These are phyloP conservation scores for Rhodosporidiobolus sp. DNA, from an alignment of 768 basidiomycete species.

Conservation along the genomic window DNA sequence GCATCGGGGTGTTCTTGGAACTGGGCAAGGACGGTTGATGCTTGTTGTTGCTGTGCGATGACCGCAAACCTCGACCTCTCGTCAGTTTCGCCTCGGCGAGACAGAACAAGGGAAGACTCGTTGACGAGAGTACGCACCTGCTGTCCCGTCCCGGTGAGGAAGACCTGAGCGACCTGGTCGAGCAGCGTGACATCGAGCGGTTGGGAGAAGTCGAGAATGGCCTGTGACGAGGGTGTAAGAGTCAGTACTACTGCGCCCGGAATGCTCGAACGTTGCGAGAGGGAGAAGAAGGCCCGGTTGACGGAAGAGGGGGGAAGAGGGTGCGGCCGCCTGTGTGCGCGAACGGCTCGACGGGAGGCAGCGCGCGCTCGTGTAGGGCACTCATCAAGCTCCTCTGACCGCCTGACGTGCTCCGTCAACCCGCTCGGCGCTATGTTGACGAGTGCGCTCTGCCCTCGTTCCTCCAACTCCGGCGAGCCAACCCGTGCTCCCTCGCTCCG, in stretches of 20 bases:
- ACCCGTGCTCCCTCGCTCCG: too few species aligned
- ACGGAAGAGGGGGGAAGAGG: background rate
- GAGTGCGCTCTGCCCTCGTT: background rate
- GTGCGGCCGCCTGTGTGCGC: too few species aligned
- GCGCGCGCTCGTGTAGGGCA: too few species aligned
- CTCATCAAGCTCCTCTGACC: too few species aligned
- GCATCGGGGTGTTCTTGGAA: slow-evolving; percentile 94
- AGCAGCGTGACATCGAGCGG: slow-evolving; percentile 90
- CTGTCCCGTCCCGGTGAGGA: slow-evolving; percentile 77
- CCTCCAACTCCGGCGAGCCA: too few species aligned
- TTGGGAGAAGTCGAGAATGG: slow-evolving; percentile 49
- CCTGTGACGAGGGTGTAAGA: slow-evolving; percentile 10
- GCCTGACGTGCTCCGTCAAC: too few species aligned
- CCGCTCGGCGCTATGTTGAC: too few species aligned
- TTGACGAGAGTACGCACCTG: slow-evolving; percentile 59
- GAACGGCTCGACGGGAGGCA: too few species aligned
- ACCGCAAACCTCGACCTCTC: background rate
- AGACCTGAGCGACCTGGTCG: slow-evolving; percentile 88
- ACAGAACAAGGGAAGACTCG: too few species aligned
- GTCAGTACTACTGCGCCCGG: background rate
- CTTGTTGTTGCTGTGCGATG: slow-evolving; percentile 75
- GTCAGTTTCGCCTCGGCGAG: background rate
- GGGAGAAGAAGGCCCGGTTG: background rate
- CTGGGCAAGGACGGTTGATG: slow-evolving; percentile 89
- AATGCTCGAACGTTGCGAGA: background rate